phyloP scores from a whole-genome alignment of 2,329 filamentous ascomycete genomes.

The Exophiala sp. region DNA sequence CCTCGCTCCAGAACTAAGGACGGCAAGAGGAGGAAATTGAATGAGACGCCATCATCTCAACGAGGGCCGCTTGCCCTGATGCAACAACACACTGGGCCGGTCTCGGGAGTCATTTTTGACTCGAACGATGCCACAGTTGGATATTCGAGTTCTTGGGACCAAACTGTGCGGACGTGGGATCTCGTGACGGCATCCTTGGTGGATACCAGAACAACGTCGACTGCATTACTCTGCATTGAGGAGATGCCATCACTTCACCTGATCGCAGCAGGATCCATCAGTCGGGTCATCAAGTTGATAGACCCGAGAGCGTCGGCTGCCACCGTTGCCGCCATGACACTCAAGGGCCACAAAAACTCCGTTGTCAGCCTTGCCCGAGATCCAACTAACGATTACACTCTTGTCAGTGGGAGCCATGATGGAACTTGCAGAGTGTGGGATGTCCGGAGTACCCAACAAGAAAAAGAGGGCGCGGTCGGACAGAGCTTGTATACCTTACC shows the following conservation, averaged over 20 bases:
- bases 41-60: conserved; percentile 56
- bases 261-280: conserved; percentile 70
- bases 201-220: conserved; percentile 73
- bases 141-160: conserved; percentile 87
- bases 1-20: conserved; percentile 57
- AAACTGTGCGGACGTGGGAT: conserved; percentile 85
- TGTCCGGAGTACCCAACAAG: conserved; percentile 62
- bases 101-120: conserved; percentile 79
- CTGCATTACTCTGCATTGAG: conserved; percentile 72
- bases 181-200: conserved; percentile 73
- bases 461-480: conserved; percentile 53
- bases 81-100: conserved; percentile 63
- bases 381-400: conserved; percentile 67
- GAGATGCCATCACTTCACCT: conserved; percentile 62
- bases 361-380: conserved; percentile 55
- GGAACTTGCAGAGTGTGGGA: conserved; percentile 94
- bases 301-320: conserved; percentile 76
- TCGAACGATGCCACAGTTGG: conserved; percentile 77
- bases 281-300: conserved; percentile 83
- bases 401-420: conserved; percentile 86
- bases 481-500: conserved; percentile 73
- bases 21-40: conserved; percentile 72
- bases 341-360: conserved; percentile 78
- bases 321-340: conserved; percentile 77
- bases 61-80: conserved; percentile 74